Conservation (phyloP, 2,329 filamentous ascomycete species). For the Furcasterigmium furcatum region DNA sequence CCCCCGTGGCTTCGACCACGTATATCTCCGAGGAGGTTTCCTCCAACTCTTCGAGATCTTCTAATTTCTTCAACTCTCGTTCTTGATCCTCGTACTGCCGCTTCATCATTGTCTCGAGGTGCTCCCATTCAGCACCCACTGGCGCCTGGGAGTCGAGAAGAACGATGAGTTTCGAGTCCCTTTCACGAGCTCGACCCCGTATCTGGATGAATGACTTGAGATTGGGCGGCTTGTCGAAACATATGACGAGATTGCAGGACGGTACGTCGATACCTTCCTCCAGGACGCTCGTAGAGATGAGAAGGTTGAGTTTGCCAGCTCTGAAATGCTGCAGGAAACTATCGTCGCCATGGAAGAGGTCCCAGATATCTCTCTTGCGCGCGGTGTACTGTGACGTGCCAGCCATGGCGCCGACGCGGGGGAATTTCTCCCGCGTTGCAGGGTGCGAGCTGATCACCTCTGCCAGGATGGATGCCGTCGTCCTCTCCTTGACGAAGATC, state of each 20-base stretch:
- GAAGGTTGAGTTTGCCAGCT: conserved; percentile 49
- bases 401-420: conserved; percentile 49
- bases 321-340: conserved; percentile 44
- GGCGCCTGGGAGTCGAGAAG: conserved; percentile 28
- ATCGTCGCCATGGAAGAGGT: conserved; percentile 18
- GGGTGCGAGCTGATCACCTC: conserved; percentile 55
- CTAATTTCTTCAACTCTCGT: conserved; percentile 42
- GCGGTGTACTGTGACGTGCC: conserved; percentile 41
- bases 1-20: conserved; percentile 44
- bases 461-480: conserved; percentile 56
- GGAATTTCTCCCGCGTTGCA: conserved; percentile 37
- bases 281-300: conserved; percentile 61
- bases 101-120: conserved; percentile 72
- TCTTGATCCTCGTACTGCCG: conserved; percentile 63
- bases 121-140: conserved; percentile 51
- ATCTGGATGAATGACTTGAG: conserved; percentile 59
- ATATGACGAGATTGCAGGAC: conserved; percentile 59
- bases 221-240: conserved; percentile 47
- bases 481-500: conserved; percentile 64
- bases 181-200: conserved; percentile 49
- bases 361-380: conserved; percentile 37
- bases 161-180: conserved; percentile 46
- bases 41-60: conserved; percentile 42
- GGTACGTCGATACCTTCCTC: conserved; percentile 69
- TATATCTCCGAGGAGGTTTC: conserved; percentile 23